Base-by-base conservation (phyloP, 208 protist species). In the Acanthamoeba triangularis region DNA sequence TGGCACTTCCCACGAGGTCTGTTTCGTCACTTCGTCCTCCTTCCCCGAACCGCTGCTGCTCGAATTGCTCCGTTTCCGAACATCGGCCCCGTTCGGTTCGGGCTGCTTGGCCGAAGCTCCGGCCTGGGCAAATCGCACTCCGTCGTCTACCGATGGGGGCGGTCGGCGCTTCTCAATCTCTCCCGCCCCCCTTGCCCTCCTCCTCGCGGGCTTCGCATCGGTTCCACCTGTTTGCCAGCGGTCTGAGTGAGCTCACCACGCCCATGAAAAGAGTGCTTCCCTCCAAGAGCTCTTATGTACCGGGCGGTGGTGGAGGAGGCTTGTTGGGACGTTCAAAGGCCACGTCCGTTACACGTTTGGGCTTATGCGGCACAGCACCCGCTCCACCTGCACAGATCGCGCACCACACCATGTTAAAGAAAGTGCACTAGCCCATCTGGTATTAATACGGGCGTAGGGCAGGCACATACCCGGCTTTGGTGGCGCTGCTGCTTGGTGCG, bases 251-350 rank as follows among this genome's bases (percentile, higher is more conserved):
- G 23, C 23, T 67, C 23, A 30, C 18, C 28, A 8, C 28, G 61
- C 61, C 61, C 2, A 67, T 30, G 33, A 47, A n/a, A 23, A 78
- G 35, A 23, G 23, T 10, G 2, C 2, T 10, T 10, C 20, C 54
- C 54, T 23, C 54, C 20, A 25, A 14, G 2, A 23, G 18, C 2
- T 0, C 1, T 18, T 2, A 13, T 11, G 37, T 52, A 82, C 84
- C 84, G 14, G 84, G 84, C 41, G 84, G 84, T 49, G 84, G 84
- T 30, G 84, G 84, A 28, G 84, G 84, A 0, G 84, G 84, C n/a
- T 90, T 90, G 84, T 90, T 90, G 16, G 84, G 84, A 7, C 84
- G 49, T 49, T 90, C 84, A 49, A 90, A 72, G 44, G 56, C 84
- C 35, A 90, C 35, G 25, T 90, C 84, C 0, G 84, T 30, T 14